Evolutionary conservation across 148 eudicot genomes (phyloP).

Genomic region (Camellia granthamiana): DNA sequence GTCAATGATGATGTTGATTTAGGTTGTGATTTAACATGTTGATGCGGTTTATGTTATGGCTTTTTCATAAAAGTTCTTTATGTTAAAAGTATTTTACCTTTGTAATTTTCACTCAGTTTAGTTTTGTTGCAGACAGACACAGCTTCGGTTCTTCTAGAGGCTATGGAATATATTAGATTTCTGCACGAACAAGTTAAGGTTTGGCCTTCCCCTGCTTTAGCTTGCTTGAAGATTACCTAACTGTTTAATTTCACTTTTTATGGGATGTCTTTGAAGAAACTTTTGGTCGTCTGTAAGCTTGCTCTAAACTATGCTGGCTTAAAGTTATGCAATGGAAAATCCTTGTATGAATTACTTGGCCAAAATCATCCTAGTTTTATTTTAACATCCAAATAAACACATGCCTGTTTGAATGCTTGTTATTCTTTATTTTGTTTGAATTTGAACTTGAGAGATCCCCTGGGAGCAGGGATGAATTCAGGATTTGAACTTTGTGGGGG

Average conservation of each 20-base stretch:
- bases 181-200: constrained; percentile 97
- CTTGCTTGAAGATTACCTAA: background rate
- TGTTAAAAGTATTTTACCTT: background rate
- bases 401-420: no score
- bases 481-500: no score
- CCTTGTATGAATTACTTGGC: no score
- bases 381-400: no score
- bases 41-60: no score
- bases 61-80: background rate
- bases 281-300: background rate
- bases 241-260: background rate
- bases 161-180: constrained; percentile 31
- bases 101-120: constrained; percentile 15
- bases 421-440: background rate
- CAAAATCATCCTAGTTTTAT: no score
- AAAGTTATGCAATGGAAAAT: no score
- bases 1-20: background rate
- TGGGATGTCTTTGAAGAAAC: background rate
- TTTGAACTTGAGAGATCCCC: no score
- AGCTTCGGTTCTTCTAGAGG: constrained; percentile 83
- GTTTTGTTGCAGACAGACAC: constrained; percentile 79
- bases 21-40: no score
- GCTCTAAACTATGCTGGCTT: background rate
- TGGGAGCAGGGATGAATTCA: no score
- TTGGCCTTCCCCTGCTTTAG: constrained; percentile 7